These are phyloP conservation scores for Brasilioporus rufonigricans DNA, from an alignment of 768 basidiomycete species.

Conservation along the genomic window DNA sequence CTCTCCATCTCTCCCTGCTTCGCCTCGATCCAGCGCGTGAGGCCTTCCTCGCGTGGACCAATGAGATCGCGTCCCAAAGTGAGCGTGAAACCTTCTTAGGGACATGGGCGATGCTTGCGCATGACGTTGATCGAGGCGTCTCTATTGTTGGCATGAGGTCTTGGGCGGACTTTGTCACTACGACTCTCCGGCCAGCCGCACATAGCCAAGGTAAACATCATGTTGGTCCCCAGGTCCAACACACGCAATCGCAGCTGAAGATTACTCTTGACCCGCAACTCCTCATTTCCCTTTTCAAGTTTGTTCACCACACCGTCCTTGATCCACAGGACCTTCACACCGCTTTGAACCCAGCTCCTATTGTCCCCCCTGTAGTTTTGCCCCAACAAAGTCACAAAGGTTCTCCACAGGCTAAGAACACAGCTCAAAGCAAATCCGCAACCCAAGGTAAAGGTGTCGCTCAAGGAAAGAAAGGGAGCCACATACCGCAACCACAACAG, in stretches of 20 bases:
- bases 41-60: slow-evolving; percentile 49
- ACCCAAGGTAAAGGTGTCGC: slow-evolving; percentile 5
- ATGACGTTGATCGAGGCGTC: slow-evolving; percentile 71
- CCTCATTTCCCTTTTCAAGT: slow-evolving; percentile 43
- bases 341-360: slow-evolving; percentile 63
- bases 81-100: slow-evolving; percentile 62
- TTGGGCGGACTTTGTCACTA: slow-evolving; percentile 45
- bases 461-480: slow-evolving; percentile 20
- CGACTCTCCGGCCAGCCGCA: slow-evolving; percentile 2
- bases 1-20: slow-evolving; percentile 64
- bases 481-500: slow-evolving; percentile 27
- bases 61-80: slow-evolving; percentile 44
- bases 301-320: slow-evolving; percentile 53
- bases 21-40: slow-evolving; percentile 47
- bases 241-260: background rate
- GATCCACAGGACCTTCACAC: slow-evolving; percentile 60
- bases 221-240: background rate
- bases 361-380: slow-evolving; percentile 24
- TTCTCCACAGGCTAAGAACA: background rate
- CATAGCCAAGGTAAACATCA: slow-evolving; percentile 1
- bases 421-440: background rate
- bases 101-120: slow-evolving; percentile 68
- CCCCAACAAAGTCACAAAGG: slow-evolving; percentile 12
- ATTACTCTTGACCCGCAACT: slow-evolving; percentile 34
- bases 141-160: slow-evolving; percentile 46